Evolutionary conservation across 2,329 filamentous ascomycete genomes (phyloP).

Genomic region (Knufia fluminis): DNA sequence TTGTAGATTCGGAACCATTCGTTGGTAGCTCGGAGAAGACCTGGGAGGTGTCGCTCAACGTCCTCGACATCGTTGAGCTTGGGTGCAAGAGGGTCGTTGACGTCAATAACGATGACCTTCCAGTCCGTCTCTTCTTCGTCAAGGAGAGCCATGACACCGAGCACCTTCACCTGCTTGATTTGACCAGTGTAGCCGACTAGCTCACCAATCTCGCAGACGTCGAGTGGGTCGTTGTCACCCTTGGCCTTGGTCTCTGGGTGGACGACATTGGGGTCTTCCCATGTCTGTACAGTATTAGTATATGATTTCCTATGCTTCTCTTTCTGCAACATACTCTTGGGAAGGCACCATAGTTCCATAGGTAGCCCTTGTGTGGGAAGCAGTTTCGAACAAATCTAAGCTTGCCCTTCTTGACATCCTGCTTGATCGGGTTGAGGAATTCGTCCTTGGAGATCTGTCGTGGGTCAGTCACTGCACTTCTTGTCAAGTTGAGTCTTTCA

Average conservation of each 20-base stretch:
- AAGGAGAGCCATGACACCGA: constrained; percentile 97
- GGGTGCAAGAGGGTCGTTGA: constrained; percentile 84
- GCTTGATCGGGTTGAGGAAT: constrained; percentile 96
- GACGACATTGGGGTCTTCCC: constrained; percentile 93
- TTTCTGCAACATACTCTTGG: constrained; percentile 60
- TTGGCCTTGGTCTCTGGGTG: constrained; percentile 99
- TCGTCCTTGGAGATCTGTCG: constrained; percentile 95
- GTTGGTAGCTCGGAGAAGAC: constrained; percentile 93
- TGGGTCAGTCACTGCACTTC: constrained; percentile 9
- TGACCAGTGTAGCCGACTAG: constrained; percentile 91
- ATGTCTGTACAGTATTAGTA: constrained; percentile 55
- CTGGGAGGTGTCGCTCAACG: constrained; percentile 94
- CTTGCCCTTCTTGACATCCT: constrained; percentile 99
- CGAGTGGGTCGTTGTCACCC: constrained; percentile 97
- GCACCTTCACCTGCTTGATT: constrained; percentile 99
- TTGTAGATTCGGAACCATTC: constrained; percentile 99
- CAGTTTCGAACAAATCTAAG: constrained; percentile 99
- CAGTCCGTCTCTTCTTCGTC: constrained; percentile 99
- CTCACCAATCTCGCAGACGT: constrained; percentile 99
- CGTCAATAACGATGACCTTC: constrained; percentile 99
- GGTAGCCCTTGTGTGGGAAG: constrained; percentile 99
- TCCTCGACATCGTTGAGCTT: constrained; percentile 99
- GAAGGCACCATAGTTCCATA: constrained; percentile 99
- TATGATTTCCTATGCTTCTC: background rate
- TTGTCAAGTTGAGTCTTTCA: constrained; percentile 30